phyloP scores from a whole-genome alignment of 208 protist species.

The Leishmania tropica region DNA sequence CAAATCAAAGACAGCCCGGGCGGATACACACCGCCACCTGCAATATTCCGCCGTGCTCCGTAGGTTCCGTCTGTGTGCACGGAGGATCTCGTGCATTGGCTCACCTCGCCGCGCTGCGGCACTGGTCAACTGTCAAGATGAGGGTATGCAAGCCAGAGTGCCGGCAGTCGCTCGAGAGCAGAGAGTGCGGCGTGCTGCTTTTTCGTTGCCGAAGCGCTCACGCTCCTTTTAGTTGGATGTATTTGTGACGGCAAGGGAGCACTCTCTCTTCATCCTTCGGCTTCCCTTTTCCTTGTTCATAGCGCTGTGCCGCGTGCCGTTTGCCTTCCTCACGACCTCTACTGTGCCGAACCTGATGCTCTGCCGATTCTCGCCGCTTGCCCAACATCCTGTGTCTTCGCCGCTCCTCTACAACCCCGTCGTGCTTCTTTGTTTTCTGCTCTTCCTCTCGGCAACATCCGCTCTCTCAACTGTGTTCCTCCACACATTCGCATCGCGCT shows the following conservation, averaged over 20 bases:
- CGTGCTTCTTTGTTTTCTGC: background rate
- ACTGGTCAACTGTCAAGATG: background rate
- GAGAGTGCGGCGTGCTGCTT: background rate
- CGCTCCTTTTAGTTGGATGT: background rate
- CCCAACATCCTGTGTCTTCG: background rate
- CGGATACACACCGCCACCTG: background rate
- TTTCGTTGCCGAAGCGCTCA: background rate
- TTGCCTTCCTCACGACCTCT: background rate
- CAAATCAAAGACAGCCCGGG: background rate
- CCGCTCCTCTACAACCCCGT: background rate
- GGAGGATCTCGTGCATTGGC: background rate
- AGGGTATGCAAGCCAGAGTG: background rate
- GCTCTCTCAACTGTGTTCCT: background rate
- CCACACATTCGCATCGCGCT: background rate
- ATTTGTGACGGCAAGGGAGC: background rate
- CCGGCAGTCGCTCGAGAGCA: background rate
- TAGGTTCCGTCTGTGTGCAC: background rate
- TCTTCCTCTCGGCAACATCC: background rate
- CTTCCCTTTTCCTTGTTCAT: background rate
- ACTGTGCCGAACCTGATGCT: background rate
- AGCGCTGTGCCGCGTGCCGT: background rate
- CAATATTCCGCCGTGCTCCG: background rate
- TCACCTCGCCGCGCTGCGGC: background rate
- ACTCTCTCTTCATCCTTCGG: background rate
- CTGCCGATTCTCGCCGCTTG: background rate